These are phyloP conservation scores for Trametes cingulata DNA, from an alignment of 768 basidiomycete genomes.

Conservation along the genomic window DNA sequence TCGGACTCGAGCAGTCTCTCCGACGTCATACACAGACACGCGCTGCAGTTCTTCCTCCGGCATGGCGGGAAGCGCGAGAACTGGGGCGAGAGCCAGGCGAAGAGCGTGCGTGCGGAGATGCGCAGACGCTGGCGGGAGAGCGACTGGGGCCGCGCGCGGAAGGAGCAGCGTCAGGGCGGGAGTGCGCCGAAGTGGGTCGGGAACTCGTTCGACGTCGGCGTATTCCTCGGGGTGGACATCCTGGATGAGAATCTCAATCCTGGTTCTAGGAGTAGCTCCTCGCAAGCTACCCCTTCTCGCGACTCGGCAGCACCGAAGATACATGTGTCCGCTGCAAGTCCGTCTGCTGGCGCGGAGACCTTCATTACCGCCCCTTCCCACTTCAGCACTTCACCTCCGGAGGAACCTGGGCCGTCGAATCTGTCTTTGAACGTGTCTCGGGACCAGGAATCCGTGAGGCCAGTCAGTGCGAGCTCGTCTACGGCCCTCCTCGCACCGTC, in stretches of 20 bases:
- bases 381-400: background rate
- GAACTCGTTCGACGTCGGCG: constrained; percentile 74
- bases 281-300: background rate
- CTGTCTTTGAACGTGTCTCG: constrained; percentile 1
- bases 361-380: constrained; percentile 32
- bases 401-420: background rate
- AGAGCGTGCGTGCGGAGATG: constrained; percentile 55
- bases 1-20: constrained; percentile 35
- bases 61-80: constrained; percentile 65
- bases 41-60: constrained; percentile 61
- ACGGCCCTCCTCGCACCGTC: constrained; percentile 16
- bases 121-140: constrained; percentile 61
- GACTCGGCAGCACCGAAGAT: background rate
- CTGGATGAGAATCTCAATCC: constrained; percentile 37
- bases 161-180: constrained; percentile 35
- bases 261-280: background rate
- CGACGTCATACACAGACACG: constrained; percentile 58
- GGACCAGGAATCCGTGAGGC: background rate
- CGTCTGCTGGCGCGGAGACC: constrained; percentile 28
- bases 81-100: constrained; percentile 62
- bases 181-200: constrained; percentile 57
- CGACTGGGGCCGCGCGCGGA: constrained; percentile 56
- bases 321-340: background rate
- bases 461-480: constrained; percentile 15
- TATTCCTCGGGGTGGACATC: constrained; percentile 69